phyloP scores from a whole-genome alignment of 2,329 filamentous ascomycete species.

The Parascedosporium putredinis region DNA sequence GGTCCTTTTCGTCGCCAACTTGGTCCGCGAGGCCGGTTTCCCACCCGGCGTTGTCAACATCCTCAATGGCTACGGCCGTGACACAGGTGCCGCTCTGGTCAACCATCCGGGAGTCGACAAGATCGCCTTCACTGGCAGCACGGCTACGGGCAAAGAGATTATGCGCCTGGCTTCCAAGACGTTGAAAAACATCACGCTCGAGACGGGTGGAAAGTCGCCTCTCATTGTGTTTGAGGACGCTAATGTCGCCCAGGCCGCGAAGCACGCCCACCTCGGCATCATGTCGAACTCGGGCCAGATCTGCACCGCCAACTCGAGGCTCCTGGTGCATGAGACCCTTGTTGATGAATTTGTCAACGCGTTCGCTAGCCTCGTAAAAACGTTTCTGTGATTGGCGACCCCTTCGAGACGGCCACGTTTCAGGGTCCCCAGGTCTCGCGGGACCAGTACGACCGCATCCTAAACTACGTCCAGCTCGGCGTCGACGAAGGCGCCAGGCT shows the following conservation, averaged over 20 bases:
- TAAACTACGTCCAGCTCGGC: conserved; percentile 55
- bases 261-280: conserved; percentile 30
- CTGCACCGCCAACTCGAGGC: conserved; percentile 47
- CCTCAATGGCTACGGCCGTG: conserved; percentile 53
- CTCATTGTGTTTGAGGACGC: conserved; percentile 51
- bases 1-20: conserved; percentile 48
- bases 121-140: conserved; percentile 63
- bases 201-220: conserved; percentile 51
- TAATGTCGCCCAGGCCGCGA: conserved; percentile 53
- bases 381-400: conserved; percentile 51
- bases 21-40: conserved; percentile 61
- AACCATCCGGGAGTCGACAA: conserved; percentile 56
- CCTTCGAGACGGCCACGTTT: conserved; percentile 51
- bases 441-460: conserved; percentile 52
- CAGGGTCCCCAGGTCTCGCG: conserved; percentile 60
- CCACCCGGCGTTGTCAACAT: conserved; percentile 65
- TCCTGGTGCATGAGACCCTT: conserved; percentile 46
- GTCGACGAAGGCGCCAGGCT: conserved; percentile 51
- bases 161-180: conserved; percentile 57
- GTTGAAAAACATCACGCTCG: conserved; percentile 48
- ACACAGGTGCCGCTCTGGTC: conserved; percentile 54
- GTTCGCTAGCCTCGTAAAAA: conserved; percentile 48
- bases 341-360: conserved; percentile 50
- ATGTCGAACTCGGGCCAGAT: conserved; percentile 49
- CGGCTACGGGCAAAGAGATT: conserved; percentile 55